Evolutionary conservation across 805 yeast genomes (phyloP), one percentile per base, ranked within the genome.

Genomic region (Saccharomycopsis synnaedendra): DNA sequence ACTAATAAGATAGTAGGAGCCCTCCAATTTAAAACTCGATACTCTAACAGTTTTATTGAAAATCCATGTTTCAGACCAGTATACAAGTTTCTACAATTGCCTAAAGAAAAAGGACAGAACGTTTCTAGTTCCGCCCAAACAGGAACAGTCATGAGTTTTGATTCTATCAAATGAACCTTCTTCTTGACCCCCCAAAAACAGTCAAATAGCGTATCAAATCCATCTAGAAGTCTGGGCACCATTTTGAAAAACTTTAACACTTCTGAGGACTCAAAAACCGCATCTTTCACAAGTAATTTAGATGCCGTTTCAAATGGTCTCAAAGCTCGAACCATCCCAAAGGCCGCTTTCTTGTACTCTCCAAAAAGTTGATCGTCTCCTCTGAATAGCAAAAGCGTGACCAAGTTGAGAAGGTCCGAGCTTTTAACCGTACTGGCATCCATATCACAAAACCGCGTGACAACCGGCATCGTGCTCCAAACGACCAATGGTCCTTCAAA

Each of bases 11-110:
- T 60, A 0, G 95, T 76, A 0, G 96, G 95, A 0, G 95, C 93
- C 55, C 76, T 79, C 96, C 97, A 90, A 56, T 88, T 86, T 67
- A 86, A 78, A 0, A 82, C 83, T 53, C 81, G 85, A 48, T 82
- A 74, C 63, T 89, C 96, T 49, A 90, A 73, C 0, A 96, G 82
- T 32, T 95, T 67, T 74, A 89, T 85, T 0, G 96, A 85, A 60
- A 85, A 90, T 1, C 97, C 97, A 44, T 56, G 54, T 33, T 61
- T 41, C 7, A 49, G 44, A n/a, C 55, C 50, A 29, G 44, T 19
- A 29, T 49, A 49, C 7, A 52, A 32, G 35, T 39, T 46, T 34
- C 45, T 37, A 10, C 41, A 46, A 38, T 46, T 46, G 9, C 32
- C 35, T 2, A 42, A 5, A 36, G 19, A 19, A 19, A 19, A 19